Evolutionary conservation across 768 basidiomycete species (phyloP).

Genomic region (Tulasnella sp.): DNA sequence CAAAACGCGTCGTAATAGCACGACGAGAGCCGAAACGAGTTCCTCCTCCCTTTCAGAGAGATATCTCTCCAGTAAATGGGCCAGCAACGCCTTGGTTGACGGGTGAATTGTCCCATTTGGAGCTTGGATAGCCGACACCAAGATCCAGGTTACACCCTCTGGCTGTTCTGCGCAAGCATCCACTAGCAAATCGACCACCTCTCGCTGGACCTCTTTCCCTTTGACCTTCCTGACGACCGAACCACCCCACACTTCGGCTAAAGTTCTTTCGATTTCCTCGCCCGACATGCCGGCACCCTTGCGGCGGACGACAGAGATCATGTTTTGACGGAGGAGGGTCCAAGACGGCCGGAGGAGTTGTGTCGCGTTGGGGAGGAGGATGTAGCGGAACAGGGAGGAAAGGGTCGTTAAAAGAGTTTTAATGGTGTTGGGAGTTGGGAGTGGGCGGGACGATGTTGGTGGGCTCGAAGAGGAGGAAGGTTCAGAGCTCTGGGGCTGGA

Average conservation of each 20-base stretch:
- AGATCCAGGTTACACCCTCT: constrained; percentile 58
- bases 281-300: constrained; percentile 47
- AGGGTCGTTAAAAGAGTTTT: constrained; percentile 57
- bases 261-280: constrained; percentile 60
- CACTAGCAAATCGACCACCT: constrained; percentile 43
- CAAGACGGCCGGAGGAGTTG: constrained; percentile 8
- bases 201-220: constrained; percentile 35
- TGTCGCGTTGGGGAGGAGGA: constrained; percentile 29
- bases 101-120: constrained; percentile 11
- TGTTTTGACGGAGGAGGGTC: background rate
- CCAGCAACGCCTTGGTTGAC: constrained; percentile 23
- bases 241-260: constrained; percentile 82
- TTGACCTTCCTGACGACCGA: background rate
- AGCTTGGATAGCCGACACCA: constrained; percentile 74
- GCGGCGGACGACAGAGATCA: constrained; percentile 18
- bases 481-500: background rate
- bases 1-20: constrained; percentile 54
- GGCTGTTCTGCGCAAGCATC: constrained; percentile 29
- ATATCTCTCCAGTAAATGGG: constrained; percentile 39
- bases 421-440: constrained; percentile 46
- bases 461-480: background rate
- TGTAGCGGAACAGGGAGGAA: constrained; percentile 56
- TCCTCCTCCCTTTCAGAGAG: constrained; percentile 30
- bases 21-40: constrained; percentile 32
- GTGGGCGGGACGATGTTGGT: background rate